phyloP scores from a whole-genome alignment of 768 basidiomycete species.

The Trametes sanguinea region DNA sequence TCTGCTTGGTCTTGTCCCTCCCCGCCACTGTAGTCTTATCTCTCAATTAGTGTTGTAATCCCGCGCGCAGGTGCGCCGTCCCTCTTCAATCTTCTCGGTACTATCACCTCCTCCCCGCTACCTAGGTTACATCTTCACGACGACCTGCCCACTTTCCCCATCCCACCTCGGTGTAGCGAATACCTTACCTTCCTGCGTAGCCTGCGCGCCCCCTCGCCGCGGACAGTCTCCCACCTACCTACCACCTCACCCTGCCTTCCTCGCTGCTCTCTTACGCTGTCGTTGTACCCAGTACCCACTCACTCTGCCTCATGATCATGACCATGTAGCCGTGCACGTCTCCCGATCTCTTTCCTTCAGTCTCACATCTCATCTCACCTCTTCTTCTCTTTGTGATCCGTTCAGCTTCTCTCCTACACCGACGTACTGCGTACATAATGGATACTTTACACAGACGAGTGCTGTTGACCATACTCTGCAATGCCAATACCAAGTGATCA shows the following conservation, averaged over 20 bases:
- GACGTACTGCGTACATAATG: constrained; percentile 23
- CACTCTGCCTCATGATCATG: constrained; percentile 19
- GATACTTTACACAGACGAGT: constrained; percentile 5
- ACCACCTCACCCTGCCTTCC: constrained; percentile 6
- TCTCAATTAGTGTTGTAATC: constrained; percentile 24
- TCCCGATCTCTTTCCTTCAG: constrained; percentile 4
- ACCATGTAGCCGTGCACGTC: constrained; percentile 26
- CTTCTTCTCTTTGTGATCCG: background rate
- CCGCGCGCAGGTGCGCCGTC: constrained; percentile 20
- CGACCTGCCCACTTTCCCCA: background rate
- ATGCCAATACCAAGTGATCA: background rate
- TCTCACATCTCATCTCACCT: background rate
- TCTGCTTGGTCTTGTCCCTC: background rate
- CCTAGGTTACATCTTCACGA: background rate
- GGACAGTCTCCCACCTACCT: constrained; percentile 13
- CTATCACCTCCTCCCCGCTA: background rate
- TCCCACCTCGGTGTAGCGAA: constrained; percentile 5
- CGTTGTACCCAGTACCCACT: constrained; percentile 21
- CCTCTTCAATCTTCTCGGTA: background rate
- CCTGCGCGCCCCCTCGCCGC: background rate
- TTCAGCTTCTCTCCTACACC: background rate
- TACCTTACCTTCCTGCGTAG: constrained; percentile 15
- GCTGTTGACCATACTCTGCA: background rate
- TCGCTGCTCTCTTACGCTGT: constrained; percentile 28
- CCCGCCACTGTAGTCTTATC: constrained; percentile 25